A percentile compares a stretch with the other conserved stretches of the same genome.
Conservation (phyloP, 2,329 filamentous ascomycete species). For the Verruconis gallopava region DNA sequence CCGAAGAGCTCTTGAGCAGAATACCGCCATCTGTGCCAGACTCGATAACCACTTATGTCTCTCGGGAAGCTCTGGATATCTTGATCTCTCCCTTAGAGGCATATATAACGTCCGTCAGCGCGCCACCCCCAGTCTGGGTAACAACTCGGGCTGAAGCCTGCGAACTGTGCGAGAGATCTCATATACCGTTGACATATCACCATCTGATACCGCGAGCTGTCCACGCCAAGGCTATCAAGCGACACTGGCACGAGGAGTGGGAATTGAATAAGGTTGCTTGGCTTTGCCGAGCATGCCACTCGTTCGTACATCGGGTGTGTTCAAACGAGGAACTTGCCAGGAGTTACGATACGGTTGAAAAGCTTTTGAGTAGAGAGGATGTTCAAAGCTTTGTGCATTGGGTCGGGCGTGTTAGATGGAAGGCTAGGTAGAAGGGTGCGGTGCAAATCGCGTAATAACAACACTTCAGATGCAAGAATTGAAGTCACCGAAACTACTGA, state of each 20-base stretch:
- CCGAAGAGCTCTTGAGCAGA: conserved; percentile 37
- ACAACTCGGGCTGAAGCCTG: conserved; percentile 47
- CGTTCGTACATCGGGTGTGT: conserved; percentile 64
- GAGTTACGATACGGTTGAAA: conserved; percentile 59
- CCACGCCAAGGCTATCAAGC: conserved; percentile 62
- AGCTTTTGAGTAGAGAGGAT: conserved; percentile 56
- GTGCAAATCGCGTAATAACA: no score
- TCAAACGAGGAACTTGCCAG: conserved; percentile 66
- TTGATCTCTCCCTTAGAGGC: conserved; percentile 52
- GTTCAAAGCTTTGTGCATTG: conserved; percentile 58
- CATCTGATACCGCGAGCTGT: conserved; percentile 71
- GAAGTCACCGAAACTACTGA: no score
- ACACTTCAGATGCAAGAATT: no score
- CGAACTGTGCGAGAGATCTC: conserved; percentile 63
- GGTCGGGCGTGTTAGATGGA: conserved; percentile 65
- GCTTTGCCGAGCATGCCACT: conserved; percentile 75
- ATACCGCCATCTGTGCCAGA: conserved; percentile 51
- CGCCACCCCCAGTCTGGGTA: conserved; percentile 51
- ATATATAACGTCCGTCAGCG: conserved; percentile 46
- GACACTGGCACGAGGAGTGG: conserved; percentile 66
- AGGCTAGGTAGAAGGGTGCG: conserved; percentile 41
- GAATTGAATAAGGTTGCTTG: conserved; percentile 61
- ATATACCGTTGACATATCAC: conserved; percentile 69
- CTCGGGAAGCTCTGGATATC: conserved; percentile 36
- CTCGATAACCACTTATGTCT: conserved; percentile 52